Evolutionary conservation across 768 basidiomycete genomes (phyloP).

Genomic region (Strobilomyces dryophilus): DNA sequence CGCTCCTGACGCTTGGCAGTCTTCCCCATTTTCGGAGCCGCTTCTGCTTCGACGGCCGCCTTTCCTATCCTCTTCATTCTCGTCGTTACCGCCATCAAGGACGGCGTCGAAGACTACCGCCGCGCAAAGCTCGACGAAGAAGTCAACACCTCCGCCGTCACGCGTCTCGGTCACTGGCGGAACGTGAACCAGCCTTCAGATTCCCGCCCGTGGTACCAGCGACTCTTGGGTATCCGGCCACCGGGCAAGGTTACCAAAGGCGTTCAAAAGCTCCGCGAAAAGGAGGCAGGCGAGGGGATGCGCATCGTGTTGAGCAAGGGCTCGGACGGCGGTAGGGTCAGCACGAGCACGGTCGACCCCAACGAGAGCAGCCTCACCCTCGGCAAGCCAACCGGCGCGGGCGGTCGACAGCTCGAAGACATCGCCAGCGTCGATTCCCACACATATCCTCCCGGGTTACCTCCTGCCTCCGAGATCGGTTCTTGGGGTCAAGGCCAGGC

Average conservation of each 20-base stretch:
- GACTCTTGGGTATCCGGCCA: conserved; percentile 60
- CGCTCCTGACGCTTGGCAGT: conserved; percentile 40
- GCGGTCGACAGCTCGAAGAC: conserved; percentile 56
- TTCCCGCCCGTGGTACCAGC: conserved; percentile 71
- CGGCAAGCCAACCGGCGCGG: conserved; percentile 34
- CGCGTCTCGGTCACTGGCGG: conserved; percentile 82
- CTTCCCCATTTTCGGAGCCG: conserved; percentile 88
- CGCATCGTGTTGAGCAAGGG: conserved; percentile 55
- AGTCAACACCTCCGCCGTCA: conserved; percentile 92
- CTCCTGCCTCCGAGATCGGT: conserved; percentile 23
- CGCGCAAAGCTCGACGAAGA: conserved; percentile 83
- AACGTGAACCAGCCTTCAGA: conserved; percentile 88
- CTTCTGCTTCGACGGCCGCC: conserved; percentile 75
- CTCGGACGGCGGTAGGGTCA: conserved; percentile 31
- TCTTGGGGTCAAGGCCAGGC: conserved; percentile 39
- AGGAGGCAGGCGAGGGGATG: conserved; percentile 68
- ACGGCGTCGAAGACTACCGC: conserved; percentile 95
- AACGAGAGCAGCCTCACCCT: conserved; percentile 43
- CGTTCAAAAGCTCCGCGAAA: conserved; percentile 77
- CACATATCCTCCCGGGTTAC: conserved; percentile 54
- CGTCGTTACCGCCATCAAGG: conserved; percentile 87
- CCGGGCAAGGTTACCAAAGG: conserved; percentile 82
- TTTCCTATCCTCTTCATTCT: conserved; percentile 87
- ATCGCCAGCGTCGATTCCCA: conserved; percentile 66
- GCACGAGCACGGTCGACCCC: conserved; percentile 42